Evolutionary conservation across 2,329 filamentous ascomycete genomes (phyloP).

Genomic region (Colletotrichum limetticola): DNA sequence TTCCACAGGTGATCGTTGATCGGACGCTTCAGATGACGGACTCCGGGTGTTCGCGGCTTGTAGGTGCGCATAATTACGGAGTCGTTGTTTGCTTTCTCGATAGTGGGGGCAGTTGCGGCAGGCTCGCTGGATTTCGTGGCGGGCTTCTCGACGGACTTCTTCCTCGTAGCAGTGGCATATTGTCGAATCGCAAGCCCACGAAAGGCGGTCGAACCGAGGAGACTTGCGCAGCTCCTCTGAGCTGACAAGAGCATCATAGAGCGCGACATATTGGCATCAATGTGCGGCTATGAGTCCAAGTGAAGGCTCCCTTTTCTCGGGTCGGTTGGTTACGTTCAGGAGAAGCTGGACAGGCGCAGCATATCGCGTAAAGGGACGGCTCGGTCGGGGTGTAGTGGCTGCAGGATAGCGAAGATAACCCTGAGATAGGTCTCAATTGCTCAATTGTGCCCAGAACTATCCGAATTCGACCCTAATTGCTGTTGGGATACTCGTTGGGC

Average conservation of each 20-base stretch:
- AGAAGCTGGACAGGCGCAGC: constrained; percentile 24
- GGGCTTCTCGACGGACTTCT: constrained; percentile 11
- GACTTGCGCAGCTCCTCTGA: constrained; percentile 11
- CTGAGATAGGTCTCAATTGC: neutral
- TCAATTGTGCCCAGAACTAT: neutral
- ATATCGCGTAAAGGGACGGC: constrained; percentile 11
- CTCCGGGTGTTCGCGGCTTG: constrained; percentile 91
- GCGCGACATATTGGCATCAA: neutral
- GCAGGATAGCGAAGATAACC: neutral
- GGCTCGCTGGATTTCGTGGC: constrained; percentile 34
- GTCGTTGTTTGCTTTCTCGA: constrained; percentile 42
- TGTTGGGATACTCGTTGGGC: neutral
- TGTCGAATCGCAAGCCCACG: constrained; percentile 13
- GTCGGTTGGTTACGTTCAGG: neutral
- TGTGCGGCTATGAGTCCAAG: neutral
- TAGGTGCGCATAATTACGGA: constrained; percentile 79
- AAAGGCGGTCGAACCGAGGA: constrained; percentile 17
- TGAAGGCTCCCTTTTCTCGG: neutral
- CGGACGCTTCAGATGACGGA: constrained; percentile 89
- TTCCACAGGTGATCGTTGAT: constrained; percentile 99
- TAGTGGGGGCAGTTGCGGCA: constrained; percentile 32
- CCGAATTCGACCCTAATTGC: too few relatives aligned
- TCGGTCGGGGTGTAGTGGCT: neutral
- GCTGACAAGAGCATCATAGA: constrained; percentile 14
- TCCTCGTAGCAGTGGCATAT: constrained; percentile 26